Conservation (phyloP, 1,139 yeast species). For the Blastobotrys petasosporus region DNA sequence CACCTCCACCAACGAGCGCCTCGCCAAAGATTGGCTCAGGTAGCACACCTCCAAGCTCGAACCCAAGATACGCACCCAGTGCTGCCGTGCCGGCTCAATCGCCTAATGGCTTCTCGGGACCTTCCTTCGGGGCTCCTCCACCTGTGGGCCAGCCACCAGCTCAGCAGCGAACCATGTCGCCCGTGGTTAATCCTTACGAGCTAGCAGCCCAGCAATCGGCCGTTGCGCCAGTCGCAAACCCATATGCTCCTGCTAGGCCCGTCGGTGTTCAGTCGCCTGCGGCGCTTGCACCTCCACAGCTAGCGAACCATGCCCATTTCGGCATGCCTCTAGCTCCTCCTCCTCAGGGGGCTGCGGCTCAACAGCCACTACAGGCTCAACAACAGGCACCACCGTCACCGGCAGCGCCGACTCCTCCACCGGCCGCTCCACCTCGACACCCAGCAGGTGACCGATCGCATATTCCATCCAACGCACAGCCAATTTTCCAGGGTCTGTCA, state of each 20-base stretch:
- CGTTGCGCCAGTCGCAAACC: slow-evolving; percentile 27
- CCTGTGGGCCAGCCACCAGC: slow-evolving; percentile 15
- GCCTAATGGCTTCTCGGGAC: slow-evolving; percentile 8
- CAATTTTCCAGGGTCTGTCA: slow-evolving; percentile 54
- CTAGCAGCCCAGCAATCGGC: slow-evolving; percentile 16
- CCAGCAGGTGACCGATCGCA: slow-evolving; percentile 71
- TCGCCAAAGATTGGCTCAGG: slow-evolving; percentile 11
- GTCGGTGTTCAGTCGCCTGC: too few species aligned
- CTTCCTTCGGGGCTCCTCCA: slow-evolving; percentile 11
- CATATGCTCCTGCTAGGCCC: slow-evolving; percentile 27
- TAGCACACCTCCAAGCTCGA: slow-evolving; percentile 23
- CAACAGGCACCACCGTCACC: slow-evolving; percentile 19
- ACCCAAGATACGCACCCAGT: slow-evolving; percentile 16
- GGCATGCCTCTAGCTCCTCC: slow-evolving; percentile 7
- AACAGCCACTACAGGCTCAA: slow-evolving; percentile 16
- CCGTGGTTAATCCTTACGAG: slow-evolving; percentile 20
- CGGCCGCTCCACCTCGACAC: slow-evolving; percentile 39
- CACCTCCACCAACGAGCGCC: slow-evolving; percentile 21
- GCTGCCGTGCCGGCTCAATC: slow-evolving; percentile 29
- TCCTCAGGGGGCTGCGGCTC: slow-evolving; percentile 6
- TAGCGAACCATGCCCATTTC: slow-evolving; percentile 9
- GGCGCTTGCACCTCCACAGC: neutral
- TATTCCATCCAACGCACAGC: slow-evolving; percentile 52
- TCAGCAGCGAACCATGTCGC: slow-evolving; percentile 18
- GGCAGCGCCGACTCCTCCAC: slow-evolving; percentile 17